These are phyloP conservation scores for Citrus unshiu DNA, from an alignment of 345 rosid genomes.

Conservation along the genomic window DNA sequence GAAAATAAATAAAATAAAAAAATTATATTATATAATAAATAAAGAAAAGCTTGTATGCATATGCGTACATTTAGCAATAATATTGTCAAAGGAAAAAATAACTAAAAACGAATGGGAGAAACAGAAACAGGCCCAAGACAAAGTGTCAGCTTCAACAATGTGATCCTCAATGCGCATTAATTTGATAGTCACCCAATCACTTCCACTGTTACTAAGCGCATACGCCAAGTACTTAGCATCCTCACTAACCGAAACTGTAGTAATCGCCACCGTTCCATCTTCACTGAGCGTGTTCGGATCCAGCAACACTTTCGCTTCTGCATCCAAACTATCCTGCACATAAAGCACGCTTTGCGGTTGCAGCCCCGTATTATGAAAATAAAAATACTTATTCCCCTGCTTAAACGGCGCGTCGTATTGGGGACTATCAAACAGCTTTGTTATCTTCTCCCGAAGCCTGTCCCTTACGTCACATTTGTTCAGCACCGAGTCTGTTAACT, in stretches of 20 bases:
- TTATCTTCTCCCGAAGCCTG: constrained; percentile 58
- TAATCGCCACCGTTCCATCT: constrained; percentile 84
- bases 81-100: background rate
- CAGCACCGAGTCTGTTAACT: constrained; percentile 56
- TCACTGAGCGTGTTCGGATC: constrained; percentile 81
- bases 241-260: constrained; percentile 49
- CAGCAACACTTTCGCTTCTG: constrained; percentile 68
- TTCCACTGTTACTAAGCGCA: constrained; percentile 82
- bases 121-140: constrained; percentile 68
- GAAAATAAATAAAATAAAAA: too few relatives aligned
- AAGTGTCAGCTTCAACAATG: constrained; percentile 60
- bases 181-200: constrained; percentile 93
- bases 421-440: constrained; percentile 70
- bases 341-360: constrained; percentile 80
- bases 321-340: constrained; percentile 77
- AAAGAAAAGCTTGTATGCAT: too few relatives aligned
- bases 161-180: constrained; percentile 62
- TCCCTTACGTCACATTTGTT: constrained; percentile 54
- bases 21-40: too few relatives aligned
- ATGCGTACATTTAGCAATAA: too few relatives aligned
- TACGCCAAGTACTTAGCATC: constrained; percentile 79
- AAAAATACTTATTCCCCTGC: constrained; percentile 65
- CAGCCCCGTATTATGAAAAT: constrained; percentile 85
- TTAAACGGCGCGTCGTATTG: constrained; percentile 66
- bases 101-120: background rate